A percentile compares a stretch with the other conserved stretches of the same genome.
These are phyloP conservation scores for Pochonia chlamydosporia DNA, from an alignment of 2,329 filamentous ascomycete species.

Conservation along the genomic window DNA sequence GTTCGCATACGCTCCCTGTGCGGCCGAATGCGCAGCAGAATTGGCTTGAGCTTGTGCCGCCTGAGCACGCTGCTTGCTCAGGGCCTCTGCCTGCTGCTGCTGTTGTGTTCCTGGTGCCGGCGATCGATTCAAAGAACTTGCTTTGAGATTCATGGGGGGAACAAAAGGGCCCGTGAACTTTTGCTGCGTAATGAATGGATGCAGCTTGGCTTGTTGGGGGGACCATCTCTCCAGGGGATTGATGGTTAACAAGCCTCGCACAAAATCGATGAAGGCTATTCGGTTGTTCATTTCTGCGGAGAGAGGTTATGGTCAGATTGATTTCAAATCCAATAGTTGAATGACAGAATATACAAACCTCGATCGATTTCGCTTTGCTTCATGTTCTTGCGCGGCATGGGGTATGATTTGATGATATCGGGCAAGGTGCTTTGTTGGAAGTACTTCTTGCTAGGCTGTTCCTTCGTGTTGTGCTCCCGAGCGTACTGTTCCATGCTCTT, in stretches of 20 bases:
- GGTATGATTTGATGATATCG: slow-evolving; percentile 95
- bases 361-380: slow-evolving; percentile 93
- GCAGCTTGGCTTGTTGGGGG: slow-evolving; percentile 91
- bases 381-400: slow-evolving; percentile 99
- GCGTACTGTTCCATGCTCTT: slow-evolving; percentile 99
- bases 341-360: slow-evolving; percentile 48
- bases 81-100: slow-evolving; percentile 88
- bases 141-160: slow-evolving; percentile 93
- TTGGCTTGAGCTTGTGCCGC: slow-evolving; percentile 66
- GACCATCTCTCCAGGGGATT: slow-evolving; percentile 97
- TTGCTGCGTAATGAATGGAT: slow-evolving; percentile 97
- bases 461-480: slow-evolving; percentile 89
- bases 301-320: not conserved
- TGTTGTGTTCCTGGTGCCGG: slow-evolving; percentile 91
- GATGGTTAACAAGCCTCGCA: slow-evolving; percentile 85
- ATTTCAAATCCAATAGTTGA: not conserved
- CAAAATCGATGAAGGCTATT: slow-evolving; percentile 96
- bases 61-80: slow-evolving; percentile 85
- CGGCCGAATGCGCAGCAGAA: slow-evolving; percentile 59
- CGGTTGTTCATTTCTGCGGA: slow-evolving; percentile 92
- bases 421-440: slow-evolving; percentile 91
- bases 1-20: slow-evolving; percentile 58
- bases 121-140: slow-evolving; percentile 76
- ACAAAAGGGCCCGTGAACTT: slow-evolving; percentile 96
- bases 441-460: slow-evolving; percentile 99